A percentile compares a stretch with the other conserved stretches of the same genome.
Evolutionary conservation across 345 rosid genomes (phyloP).

Genomic region (Barbarea vulgaris): DNA sequence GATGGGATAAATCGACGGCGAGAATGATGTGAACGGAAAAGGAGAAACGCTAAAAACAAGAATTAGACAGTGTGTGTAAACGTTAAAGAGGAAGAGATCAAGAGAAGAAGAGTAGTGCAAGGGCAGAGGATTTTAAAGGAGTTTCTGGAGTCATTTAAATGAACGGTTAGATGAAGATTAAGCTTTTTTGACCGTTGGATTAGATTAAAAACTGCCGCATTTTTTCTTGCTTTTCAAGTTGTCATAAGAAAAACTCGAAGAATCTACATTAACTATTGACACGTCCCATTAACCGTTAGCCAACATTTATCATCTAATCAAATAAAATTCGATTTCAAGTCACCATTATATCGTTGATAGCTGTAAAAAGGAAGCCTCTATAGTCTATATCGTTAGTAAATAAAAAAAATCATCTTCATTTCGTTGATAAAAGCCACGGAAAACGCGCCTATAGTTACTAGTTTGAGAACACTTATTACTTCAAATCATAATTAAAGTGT

Average conservation of each 20-base stretch:
- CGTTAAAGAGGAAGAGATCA: constrained; percentile 21
- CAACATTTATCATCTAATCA: neutral
- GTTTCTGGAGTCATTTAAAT: constrained; percentile 14
- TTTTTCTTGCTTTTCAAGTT: neutral
- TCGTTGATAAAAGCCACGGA: neutral
- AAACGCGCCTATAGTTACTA: neutral
- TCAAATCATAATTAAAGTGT: neutral
- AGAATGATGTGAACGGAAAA: neutral
- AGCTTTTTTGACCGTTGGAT: constrained; percentile 31
- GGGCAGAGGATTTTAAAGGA: constrained; percentile 13
- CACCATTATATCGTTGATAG: neutral
- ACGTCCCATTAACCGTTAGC: constrained; percentile 26
- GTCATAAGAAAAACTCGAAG: neutral
- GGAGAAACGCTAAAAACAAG: neutral
- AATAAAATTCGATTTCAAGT: neutral
- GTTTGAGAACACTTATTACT: neutral
- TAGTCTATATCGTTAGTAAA: neutral
- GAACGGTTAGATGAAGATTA: constrained; percentile 33
- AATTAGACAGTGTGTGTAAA: neutral
- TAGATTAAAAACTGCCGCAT: constrained; percentile 6
- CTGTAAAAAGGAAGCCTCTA: neutral
- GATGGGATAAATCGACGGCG: constrained; percentile 2
- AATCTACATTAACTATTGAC: constrained; percentile 28
- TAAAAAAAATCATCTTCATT: neutral
- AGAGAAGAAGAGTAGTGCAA: constrained; percentile 26